Conservation (phyloP, 106 monocot genomes). For the Dioscorea zingiberensis region DNA sequence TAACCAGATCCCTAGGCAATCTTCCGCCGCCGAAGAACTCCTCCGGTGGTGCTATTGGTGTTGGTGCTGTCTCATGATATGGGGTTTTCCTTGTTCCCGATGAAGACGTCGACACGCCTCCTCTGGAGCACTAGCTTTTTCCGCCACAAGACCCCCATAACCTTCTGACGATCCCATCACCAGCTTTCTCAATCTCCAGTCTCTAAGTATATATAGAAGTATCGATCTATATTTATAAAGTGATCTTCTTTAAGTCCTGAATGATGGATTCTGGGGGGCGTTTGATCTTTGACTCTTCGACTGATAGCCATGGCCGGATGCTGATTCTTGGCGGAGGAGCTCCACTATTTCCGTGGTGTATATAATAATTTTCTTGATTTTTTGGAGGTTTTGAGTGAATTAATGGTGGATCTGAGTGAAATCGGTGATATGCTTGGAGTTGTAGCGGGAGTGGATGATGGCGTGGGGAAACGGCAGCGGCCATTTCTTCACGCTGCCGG, state of each 20-base stretch:
- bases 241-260: background rate
- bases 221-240: background rate
- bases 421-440: constrained; percentile 28
- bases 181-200: background rate
- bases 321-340: constrained; percentile 34
- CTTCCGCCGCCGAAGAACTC: background rate
- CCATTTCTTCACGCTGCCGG: constrained; percentile 62
- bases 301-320: constrained; percentile 18
- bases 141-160: constrained; percentile 68
- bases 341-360: constrained; percentile 37
- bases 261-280: constrained; percentile 56
- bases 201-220: background rate
- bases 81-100: constrained; percentile 84
- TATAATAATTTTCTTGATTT: constrained; percentile 9
- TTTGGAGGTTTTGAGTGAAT: background rate
- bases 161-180: constrained; percentile 4
- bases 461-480: constrained; percentile 30
- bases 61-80: constrained; percentile 37
- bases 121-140: constrained; percentile 94
- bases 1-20: background rate
- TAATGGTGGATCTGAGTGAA: constrained; percentile 2
- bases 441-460: constrained; percentile 3
- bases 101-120: constrained; percentile 71
- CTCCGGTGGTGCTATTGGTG: background rate
- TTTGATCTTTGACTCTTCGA: constrained; percentile 47